phyloP scores from a whole-genome alignment of 345 rosid genomes.

The Arabis alpina region DNA sequence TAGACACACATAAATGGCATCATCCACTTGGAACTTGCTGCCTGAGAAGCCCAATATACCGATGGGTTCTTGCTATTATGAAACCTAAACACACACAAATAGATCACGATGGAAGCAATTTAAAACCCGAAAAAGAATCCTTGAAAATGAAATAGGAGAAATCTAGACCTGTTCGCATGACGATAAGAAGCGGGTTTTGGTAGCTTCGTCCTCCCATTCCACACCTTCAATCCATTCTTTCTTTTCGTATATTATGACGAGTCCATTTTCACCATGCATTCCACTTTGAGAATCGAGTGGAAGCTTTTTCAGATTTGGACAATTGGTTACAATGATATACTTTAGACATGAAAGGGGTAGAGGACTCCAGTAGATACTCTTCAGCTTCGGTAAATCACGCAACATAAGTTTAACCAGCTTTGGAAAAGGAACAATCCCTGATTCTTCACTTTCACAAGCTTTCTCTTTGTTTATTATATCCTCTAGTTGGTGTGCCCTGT shows the following conservation, averaged over 20 bases:
- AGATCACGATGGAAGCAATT: too few relatives aligned
- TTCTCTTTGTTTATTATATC: too few relatives aligned
- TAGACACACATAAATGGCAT: too few relatives aligned
- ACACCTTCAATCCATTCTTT: neutral
- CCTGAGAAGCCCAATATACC: too few relatives aligned
- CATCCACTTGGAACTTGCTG: too few relatives aligned
- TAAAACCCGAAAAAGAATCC: too few relatives aligned
- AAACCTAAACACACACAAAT: too few relatives aligned
- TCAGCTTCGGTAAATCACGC: rapidly evolving
- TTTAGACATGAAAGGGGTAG: conserved; percentile 26
- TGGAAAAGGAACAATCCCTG: conserved; percentile 2
- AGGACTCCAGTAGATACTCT: conserved; percentile 19
- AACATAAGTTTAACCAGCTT: rapidly evolving
- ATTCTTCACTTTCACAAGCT: too few relatives aligned
- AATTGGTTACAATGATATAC: rapidly evolving
- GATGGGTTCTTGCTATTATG: too few relatives aligned
- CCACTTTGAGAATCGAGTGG: conserved; percentile 24
- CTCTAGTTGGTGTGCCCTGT: too few relatives aligned
- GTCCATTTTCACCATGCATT: neutral
- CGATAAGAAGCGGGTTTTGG: conserved; percentile 3
- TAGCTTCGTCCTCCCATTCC: conserved; percentile 29
- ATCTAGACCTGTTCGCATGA: neutral
- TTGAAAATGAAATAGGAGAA: neutral
- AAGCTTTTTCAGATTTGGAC: conserved; percentile 26
- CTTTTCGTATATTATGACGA: neutral